phyloP scores from a whole-genome alignment of 2,329 filamentous ascomycete genomes.

The Coleophoma cylindrospora region DNA sequence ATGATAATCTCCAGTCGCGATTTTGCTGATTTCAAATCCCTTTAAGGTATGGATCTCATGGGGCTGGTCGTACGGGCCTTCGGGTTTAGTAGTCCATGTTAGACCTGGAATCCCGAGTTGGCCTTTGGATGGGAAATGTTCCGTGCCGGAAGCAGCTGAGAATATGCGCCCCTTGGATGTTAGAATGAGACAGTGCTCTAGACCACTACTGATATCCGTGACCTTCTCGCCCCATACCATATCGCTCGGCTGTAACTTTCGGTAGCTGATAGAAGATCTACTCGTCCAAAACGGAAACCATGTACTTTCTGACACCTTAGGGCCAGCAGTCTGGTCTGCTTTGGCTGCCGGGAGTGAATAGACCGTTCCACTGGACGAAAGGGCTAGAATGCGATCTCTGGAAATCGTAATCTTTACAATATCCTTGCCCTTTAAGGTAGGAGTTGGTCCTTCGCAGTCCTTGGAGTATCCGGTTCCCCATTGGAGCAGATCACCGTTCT shows the following conservation, averaged over 20 bases:
- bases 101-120: slow-evolving; percentile 85
- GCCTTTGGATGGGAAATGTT: slow-evolving; percentile 74
- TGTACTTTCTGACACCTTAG: slow-evolving; percentile 54
- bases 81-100: slow-evolving; percentile 71
- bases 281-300: slow-evolving; percentile 74
- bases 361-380: slow-evolving; percentile 69
- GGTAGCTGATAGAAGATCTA: slow-evolving; percentile 60
- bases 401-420: slow-evolving; percentile 73
- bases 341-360: slow-evolving; percentile 80
- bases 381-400: slow-evolving; percentile 74
- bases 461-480: slow-evolving; percentile 80
- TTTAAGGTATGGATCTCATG: slow-evolving; percentile 72
- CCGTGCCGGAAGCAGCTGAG: slow-evolving; percentile 75
- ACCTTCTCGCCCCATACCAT: slow-evolving; percentile 69
- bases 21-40: slow-evolving; percentile 64
- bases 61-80: slow-evolving; percentile 73
- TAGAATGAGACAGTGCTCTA: slow-evolving; percentile 81
- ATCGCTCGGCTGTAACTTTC: slow-evolving; percentile 60
- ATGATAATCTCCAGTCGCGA: slow-evolving; percentile 84
- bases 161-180: slow-evolving; percentile 84
- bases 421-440: slow-evolving; percentile 78
- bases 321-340: slow-evolving; percentile 60
- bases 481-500: slow-evolving; percentile 84
- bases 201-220: slow-evolving; percentile 67
- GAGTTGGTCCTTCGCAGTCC: slow-evolving; percentile 55